Base-by-base conservation (phyloP, 176 grass and related monocot genomes). In the Cymbopogon citratus region DNA sequence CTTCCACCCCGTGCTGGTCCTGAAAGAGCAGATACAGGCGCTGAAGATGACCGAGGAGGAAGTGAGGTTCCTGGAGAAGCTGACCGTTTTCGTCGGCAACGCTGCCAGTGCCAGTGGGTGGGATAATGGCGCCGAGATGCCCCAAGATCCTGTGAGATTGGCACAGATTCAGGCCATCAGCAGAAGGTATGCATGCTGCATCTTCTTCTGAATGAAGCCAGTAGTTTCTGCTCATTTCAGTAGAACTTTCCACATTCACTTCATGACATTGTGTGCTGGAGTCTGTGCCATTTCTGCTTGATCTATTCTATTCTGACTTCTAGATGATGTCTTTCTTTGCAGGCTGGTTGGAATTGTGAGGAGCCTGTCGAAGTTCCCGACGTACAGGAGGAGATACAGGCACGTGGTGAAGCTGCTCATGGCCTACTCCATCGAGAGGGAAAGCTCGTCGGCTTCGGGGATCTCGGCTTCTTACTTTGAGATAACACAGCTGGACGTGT, bases 151-250 rank as follows among this genome's bases (percentile, higher is more conserved):
- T 38, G 80, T 97, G 10, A 86, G 94, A 66, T 29, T 81, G 66
- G 94, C 86, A 62, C 92, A 92, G 45, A 94, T 97, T 74, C 92
- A 97, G 74, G 94, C 94, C 10, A 97, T 97, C 43, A 97, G 92
- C 66, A 87, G 91, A 87, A 92, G 94, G 94, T 94, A 86, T 24
- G 19, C 7, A 6, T 5, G 19, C 12, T 43, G 10, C 40, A 12
- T 26, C 29, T 43, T 66, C 1, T 12, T 54, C 33, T 82, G 82
- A 31, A 38, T 48, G 70, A 52, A 5, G 39, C 26, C 1, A 15
- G 54, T 46, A 12, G 3, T 56, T 46, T 80, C 7, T 80, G 24
- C 49, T 79, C 28, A 12, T 66, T 72, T 80, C 56, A 65, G 44
- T 73, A 29, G 6, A 62, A 5, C 3, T 33, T 4, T 39, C 40